phyloP scores from a whole-genome alignment of 2,329 filamentous ascomycete species.

The Teratosphaeria epicoccoides region DNA sequence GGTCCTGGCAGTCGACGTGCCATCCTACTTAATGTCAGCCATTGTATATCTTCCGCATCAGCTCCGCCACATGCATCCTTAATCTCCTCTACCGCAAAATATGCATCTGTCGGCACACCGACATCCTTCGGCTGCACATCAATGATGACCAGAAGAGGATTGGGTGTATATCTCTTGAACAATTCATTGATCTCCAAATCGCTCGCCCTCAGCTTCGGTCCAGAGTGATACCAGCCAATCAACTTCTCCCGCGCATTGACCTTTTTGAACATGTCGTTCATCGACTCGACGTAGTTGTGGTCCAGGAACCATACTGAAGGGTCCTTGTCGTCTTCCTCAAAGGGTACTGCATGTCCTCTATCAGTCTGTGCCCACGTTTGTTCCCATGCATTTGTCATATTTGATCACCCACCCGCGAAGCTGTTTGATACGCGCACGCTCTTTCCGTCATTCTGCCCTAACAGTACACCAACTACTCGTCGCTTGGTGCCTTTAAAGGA shows the following conservation, averaged over 20 bases:
- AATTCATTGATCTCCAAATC: conserved; percentile 99
- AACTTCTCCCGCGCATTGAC: conserved; percentile 98
- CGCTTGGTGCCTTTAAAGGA: conserved; percentile 70
- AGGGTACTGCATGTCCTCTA: conserved; percentile 57
- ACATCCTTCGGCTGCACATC: conserved; percentile 98
- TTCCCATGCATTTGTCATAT: conserved; percentile 1
- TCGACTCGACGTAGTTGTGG: conserved; percentile 98
- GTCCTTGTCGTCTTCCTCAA: conserved; percentile 98
- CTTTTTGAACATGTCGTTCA: conserved; percentile 99
- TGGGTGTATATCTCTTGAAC: conserved; percentile 97
- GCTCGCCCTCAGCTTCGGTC: conserved; percentile 89
- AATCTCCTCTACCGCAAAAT: conserved; percentile 98
- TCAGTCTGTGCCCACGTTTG: neutral
- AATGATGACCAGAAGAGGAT: conserved; percentile 92
- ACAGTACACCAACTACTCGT: conserved; percentile 84
- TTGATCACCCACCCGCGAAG: conserved; percentile 66
- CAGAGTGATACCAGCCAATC: conserved; percentile 99
- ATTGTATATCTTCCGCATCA: conserved; percentile 1
- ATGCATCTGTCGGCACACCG: conserved; percentile 93
- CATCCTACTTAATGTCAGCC: conserved; percentile 54
- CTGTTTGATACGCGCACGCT: conserved; percentile 97
- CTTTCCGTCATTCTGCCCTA: conserved; percentile 93
- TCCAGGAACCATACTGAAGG: conserved; percentile 98
- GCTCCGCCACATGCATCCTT: conserved; percentile 60
- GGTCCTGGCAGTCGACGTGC: conserved; percentile 90